Conservation (phyloP, 73 alveolate genomes). For the Paramecium tetraurelia region DNA sequence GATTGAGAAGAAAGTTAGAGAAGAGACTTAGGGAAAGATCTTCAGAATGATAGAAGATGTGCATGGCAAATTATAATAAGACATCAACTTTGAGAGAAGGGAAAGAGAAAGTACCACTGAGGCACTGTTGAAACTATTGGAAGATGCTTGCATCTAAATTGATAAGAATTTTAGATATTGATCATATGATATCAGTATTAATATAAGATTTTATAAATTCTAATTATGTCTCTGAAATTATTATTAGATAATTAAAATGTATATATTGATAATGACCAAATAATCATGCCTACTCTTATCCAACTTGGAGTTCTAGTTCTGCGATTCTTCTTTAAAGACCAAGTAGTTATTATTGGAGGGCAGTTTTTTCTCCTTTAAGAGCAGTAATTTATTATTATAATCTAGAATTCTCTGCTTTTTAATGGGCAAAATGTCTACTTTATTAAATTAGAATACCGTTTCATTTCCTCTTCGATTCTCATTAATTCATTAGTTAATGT, state of each 20-base stretch:
- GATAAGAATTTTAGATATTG: constrained; percentile 45
- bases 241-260: not conserved
- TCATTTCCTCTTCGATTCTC: constrained; percentile 96
- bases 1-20: constrained; percentile 52
- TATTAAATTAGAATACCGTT: constrained; percentile 46
- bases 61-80: constrained; percentile 12
- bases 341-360: constrained; percentile 74
- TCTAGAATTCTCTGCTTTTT: constrained; percentile 83
- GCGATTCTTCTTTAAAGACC: constrained; percentile 86
- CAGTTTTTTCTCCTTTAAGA: constrained; percentile 86
- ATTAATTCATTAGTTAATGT: constrained; percentile 76
- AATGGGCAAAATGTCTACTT: constrained; percentile 72
- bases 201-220: not conserved
- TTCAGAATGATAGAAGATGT: constrained; percentile 56
- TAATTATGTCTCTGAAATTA: not conserved
- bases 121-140: constrained; percentile 3
- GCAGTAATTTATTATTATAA: constrained; percentile 82
- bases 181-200: not conserved
- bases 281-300: constrained; percentile 67
- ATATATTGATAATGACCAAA: not conserved
- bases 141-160: constrained; percentile 38
- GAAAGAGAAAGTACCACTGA: constrained; percentile 53
- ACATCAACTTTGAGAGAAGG: constrained; percentile 19
- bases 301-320: constrained; percentile 85
- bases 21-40: constrained; percentile 37